Evolutionary conservation across 2,329 filamentous ascomycete species (phyloP), one percentile per base, ranked within the genome.

Genomic region (Epichloe festucae): DNA sequence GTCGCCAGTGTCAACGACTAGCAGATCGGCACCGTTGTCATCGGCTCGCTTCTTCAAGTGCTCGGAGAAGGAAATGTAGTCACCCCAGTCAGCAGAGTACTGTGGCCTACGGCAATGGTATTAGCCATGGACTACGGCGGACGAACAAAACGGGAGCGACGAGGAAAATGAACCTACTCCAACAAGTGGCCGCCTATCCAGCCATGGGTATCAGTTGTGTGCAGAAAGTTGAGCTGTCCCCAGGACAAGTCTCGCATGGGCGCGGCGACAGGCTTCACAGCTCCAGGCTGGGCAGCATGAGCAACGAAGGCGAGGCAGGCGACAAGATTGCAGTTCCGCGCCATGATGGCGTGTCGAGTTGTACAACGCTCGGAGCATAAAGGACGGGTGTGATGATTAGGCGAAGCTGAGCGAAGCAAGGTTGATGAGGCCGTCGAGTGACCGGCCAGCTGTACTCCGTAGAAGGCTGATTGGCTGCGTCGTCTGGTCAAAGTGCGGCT

Each of bases 221-320:
- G 90, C n/a, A 98, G 70, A 67, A 95, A 94, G 74, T 97, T 97
- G 62, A 97, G 77, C 65, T 95, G 85, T n/a, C 87, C 90, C 88
- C 90, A 96, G 60, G 82, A 78, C 50, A 98, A 75, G 58, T 89
- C 78, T 61, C 91, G 84, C 69, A 97, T 79, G 45, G 89, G 90
- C 51, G 85, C 89, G 52, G 81, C 77, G 54, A 91, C 77, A 7
- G 93, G 88, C 41, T 78, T 70, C n/a, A 83, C 83, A 50, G 91
- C 88, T 52, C 80, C 82, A 10, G 91, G 91, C 67, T 98, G 93
- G 53, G 82, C 76, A 19, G 72, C 73, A 46, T 34, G 63, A 50
- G 63, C 63, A 47, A 63, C 63, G 40, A 54, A 39, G 50, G 68
- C 63, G 52, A 73, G 54, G 41, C 63, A 62, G 39, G 62, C 58